Base-by-base conservation (phyloP, 371 early-diverging fungal genomes). In the Paraphysoderma sedebokerense region DNA sequence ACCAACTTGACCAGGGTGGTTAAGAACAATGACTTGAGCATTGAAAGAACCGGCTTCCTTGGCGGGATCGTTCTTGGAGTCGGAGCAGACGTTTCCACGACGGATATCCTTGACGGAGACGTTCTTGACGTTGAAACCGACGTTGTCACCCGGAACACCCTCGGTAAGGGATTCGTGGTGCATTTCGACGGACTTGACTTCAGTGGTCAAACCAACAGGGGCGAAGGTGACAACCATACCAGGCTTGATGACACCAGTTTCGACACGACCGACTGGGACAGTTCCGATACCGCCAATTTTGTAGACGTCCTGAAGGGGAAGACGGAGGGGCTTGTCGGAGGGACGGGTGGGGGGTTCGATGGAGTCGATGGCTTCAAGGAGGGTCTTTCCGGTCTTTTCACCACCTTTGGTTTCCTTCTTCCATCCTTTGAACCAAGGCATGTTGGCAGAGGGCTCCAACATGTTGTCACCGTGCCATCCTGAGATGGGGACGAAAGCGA, bases 401-500 rank as follows among this genome's bases (percentile, higher is more conserved):
- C 81, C 83, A 50, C 72, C 72, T 75, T 89, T 86, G 76, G 72
- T 76, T 65, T 84, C 84, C 80, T 85, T 85, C 68, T 48, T 75
- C 88, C 89, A 90, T 66, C 90, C 89, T 82, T 89, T 90, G 83
- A 79, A 90, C 92, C 91, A 91, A 64, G 82, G 67, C 92, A 90
- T 87, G 82, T 88, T 86, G 65, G 56, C 55, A 60, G 90, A 83
- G 58, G 83, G 72, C 65, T 88, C 87, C 61, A 91, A 67, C 87
- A 95, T 83, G 87, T 96, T 96, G 75, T 92, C 93, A 59, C 93
- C 93, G 72, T 85, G 79, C 86, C 87, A 92, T 58, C 96, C 93
- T 39, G 92, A 90, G 70, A 92, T 87, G 63, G 96, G 96, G 60
- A 96, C 84, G 77, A 92, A 85, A 53, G 91, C 76, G 59, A 90